Conservation (phyloP, 176 grass and related monocot genomes). For the Aegilops tauschii region DNA sequence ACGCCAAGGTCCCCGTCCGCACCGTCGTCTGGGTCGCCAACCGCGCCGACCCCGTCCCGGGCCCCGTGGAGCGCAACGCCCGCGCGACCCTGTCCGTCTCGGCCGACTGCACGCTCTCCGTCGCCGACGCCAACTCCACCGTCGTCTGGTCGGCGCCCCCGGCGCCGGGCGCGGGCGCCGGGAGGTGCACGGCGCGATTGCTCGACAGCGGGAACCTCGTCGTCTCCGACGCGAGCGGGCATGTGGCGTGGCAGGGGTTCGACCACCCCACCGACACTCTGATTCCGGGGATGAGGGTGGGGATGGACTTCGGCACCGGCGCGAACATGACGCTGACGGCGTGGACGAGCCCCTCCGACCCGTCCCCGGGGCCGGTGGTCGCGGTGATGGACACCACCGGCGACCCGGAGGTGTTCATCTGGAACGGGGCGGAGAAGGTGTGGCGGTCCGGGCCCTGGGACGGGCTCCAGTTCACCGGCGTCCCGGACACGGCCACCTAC, state of each 20-base stretch:
- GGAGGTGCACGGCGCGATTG: slow-evolving; percentile 27
- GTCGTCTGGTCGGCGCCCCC: slow-evolving; percentile 29
- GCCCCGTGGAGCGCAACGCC: not conserved
- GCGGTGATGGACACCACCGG: slow-evolving; percentile 36
- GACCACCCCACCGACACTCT: slow-evolving; percentile 65
- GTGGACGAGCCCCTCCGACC: slow-evolving; percentile 55
- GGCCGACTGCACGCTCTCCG: slow-evolving; percentile 21
- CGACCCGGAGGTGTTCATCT: slow-evolving; percentile 54
- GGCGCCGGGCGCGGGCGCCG: not conserved
- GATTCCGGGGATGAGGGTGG: slow-evolving; percentile 62
- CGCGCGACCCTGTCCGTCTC: slow-evolving; percentile 34
- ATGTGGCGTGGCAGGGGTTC: slow-evolving; percentile 68
- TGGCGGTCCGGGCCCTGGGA: slow-evolving; percentile 61
- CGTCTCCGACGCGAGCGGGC: not conserved
- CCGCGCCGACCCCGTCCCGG: slow-evolving; percentile 30
- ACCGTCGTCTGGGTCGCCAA: slow-evolving; percentile 69
- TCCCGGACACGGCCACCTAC: slow-evolving; percentile 43
- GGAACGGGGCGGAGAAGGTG: slow-evolving; percentile 15
- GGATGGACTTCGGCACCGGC: slow-evolving; percentile 34
- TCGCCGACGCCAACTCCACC: slow-evolving; percentile 25
- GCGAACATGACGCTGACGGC: slow-evolving; percentile 44
- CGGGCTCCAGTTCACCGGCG: slow-evolving; percentile 59
- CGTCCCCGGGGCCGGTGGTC: slow-evolving; percentile 30
- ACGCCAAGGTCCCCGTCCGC: slow-evolving; percentile 23
- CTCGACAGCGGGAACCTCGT: slow-evolving; percentile 49